Evolutionary conservation across 495 filamentous ascomycete genomes (phyloP).

Genomic region (Penicillium canariense): DNA sequence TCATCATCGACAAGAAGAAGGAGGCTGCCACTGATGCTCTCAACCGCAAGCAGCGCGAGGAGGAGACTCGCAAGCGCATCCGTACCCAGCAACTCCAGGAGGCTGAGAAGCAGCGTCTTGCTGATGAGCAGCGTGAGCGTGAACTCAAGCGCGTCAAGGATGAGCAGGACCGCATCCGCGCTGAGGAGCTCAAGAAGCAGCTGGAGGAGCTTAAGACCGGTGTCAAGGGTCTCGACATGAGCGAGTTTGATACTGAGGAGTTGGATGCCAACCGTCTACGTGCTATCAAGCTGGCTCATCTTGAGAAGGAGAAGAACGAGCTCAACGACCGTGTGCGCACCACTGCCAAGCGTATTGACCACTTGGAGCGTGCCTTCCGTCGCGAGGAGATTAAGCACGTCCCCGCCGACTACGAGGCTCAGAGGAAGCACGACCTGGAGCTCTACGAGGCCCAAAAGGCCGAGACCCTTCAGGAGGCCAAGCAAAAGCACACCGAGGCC

Average conservation of each 20-base stretch:
- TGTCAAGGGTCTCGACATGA: constrained; percentile 74
- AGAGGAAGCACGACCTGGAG: constrained; percentile 75
- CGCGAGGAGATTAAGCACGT: constrained; percentile 93
- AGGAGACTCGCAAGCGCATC: constrained; percentile 77
- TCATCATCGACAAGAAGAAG: constrained; percentile 94
- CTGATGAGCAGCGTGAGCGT: constrained; percentile 86
- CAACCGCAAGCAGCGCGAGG: constrained; percentile 86
- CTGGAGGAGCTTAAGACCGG: constrained; percentile 91
- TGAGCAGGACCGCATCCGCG: constrained; percentile 87
- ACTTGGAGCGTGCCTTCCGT: constrained; percentile 94
- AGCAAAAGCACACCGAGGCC: constrained; percentile 85
- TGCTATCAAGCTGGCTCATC: constrained; percentile 88
- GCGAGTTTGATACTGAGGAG: constrained; percentile 74
- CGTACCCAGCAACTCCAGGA: constrained; percentile 82
- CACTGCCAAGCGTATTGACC: constrained; percentile 94
- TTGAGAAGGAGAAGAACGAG: constrained; percentile 96
- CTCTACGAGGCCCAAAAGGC: constrained; percentile 76
- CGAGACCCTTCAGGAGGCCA: constrained; percentile 73
- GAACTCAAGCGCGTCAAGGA: constrained; percentile 84
- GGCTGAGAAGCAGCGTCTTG: constrained; percentile 80
- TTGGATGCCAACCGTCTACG: constrained; percentile 87
- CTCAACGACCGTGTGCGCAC: constrained; percentile 84
- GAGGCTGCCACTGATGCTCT: constrained; percentile 82
- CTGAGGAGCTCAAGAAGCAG: constrained; percentile 93
- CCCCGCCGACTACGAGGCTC: constrained; percentile 76